Evolutionary conservation across 139 green algal genomes (phyloP), one percentile per base, ranked within the genome.

Genomic region (Pedinophyceae sp.): DNA sequence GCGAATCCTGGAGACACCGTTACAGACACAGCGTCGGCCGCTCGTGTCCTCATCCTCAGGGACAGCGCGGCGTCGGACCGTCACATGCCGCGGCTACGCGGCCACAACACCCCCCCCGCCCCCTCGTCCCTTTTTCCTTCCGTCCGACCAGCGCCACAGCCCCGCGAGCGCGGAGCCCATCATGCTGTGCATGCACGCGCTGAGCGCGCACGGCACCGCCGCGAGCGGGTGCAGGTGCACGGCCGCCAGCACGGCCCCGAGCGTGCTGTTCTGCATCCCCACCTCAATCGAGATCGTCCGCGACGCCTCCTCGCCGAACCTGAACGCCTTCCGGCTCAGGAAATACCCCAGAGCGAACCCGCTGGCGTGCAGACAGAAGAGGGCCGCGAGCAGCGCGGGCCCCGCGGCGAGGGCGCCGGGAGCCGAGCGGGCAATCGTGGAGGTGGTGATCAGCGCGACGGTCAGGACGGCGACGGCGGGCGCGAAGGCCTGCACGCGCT

Each of bases 201-300:
- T 60, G 29, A 71, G 62, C 4, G 64, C 64, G 47, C 49, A 59
- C 19, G 58, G 57, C 26, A 59, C 64, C 20, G 64, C 64, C 7
- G 59, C 48, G 19, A 71, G 51, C 23, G 57, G 57, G 6, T 51
- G 39, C n/a, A 71, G 58, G 27, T 71, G 64, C 23, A 58, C 29
- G 15, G 57, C 43, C 1, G 64, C 57, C 2, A 71, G 53, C 1
- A 71, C 58, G 22, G 50, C 57, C n/a, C 64, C 64, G 15, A 71
- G 50, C 22, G 57, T 58, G 2, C 19, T 49, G 41, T 71, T 71
- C 41, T 71, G 64, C 45, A 50, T 50, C 5, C 45, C 45, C 13
- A 50, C 45, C 45, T 50, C 45, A 22, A 58, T 58, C 15, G 52
- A 58, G 27, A 19, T 58, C 18, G 52, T 58, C 18, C 52, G 26